These are phyloP conservation scores for Penicillium sp. DNA, from an alignment of 2,329 filamentous ascomycete species.

Conservation along the genomic window DNA sequence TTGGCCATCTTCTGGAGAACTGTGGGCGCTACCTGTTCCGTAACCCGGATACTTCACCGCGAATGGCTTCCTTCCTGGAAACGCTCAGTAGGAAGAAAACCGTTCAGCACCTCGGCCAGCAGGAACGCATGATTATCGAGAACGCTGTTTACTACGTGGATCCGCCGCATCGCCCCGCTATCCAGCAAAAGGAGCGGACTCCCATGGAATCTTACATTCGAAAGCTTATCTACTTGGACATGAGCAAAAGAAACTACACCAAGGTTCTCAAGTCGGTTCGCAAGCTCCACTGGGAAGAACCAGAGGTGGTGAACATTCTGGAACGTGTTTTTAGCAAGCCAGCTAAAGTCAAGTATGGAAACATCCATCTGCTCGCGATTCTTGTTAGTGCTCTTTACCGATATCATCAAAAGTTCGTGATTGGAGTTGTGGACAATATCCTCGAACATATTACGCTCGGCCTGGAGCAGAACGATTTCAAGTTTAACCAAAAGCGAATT, in stretches of 20 bases:
- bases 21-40: conserved; percentile 93
- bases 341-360: conserved; percentile 96
- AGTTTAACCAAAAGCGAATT: conserved; percentile 92
- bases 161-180: conserved; percentile 88
- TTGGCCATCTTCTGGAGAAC: conserved; percentile 93
- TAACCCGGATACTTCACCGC: conserved; percentile 87
- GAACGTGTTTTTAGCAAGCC: conserved; percentile 96
- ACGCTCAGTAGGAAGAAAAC: conserved; percentile 95
- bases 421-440: conserved; percentile 88
- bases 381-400: conserved; percentile 86
- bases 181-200: conserved; percentile 94
- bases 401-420: conserved; percentile 89
- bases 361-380: conserved; percentile 90
- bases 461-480: conserved; percentile 95
- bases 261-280: conserved; percentile 94
- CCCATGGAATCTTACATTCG: conserved; percentile 92
- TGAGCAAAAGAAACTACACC: conserved; percentile 92
- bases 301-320: conserved; percentile 77
- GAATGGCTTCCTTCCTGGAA: conserved; percentile 93
- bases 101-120: conserved; percentile 91
- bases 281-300: conserved; percentile 96
- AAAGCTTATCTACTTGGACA: conserved; percentile 89
- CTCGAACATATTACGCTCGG: conserved; percentile 87
- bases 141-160: conserved; percentile 99
- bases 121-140: conserved; percentile 97